phyloP scores from a whole-genome alignment of 2,329 filamentous ascomycete genomes.

The Pseudogymnoascus sp. region DNA sequence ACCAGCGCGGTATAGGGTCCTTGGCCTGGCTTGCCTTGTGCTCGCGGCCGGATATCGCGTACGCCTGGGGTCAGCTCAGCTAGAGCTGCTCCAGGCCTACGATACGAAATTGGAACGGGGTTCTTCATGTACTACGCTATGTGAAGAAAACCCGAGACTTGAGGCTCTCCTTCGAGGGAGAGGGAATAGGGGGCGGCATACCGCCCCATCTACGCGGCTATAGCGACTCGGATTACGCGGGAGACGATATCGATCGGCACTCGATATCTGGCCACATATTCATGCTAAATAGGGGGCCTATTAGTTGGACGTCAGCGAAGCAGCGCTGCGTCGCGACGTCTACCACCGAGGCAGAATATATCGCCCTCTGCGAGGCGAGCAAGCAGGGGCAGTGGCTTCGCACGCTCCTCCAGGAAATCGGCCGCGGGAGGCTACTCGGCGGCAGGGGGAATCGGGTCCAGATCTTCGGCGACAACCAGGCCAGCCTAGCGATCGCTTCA shows the following conservation, averaged over 20 bases:
- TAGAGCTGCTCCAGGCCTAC: too few species aligned
- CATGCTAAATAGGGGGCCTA: slow-evolving; percentile 6
- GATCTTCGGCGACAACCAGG: slow-evolving; percentile 5
- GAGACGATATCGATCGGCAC: background rate
- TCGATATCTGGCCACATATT: slow-evolving; percentile 12
- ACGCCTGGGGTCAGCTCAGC: too few species aligned
- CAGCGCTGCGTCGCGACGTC: slow-evolving; percentile 13
- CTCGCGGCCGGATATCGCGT: too few species aligned
- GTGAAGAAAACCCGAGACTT: too few species aligned
- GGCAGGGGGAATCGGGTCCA: background rate
- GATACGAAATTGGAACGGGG: too few species aligned
- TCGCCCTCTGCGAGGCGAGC: slow-evolving; percentile 8
- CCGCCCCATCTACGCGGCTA: too few species aligned
- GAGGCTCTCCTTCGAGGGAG: too few species aligned
- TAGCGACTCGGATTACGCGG: too few species aligned
- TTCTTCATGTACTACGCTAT: too few species aligned
- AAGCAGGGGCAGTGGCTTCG: slow-evolving; percentile 11
- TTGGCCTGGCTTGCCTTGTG: too few species aligned
- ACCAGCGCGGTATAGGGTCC: too few species aligned
- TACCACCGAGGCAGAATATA: slow-evolving; percentile 16
- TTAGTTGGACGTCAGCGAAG: slow-evolving; percentile 14
- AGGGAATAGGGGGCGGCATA: too few species aligned
- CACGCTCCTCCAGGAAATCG: slow-evolving; percentile 1
- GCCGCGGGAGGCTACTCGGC: background rate
- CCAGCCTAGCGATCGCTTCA: background rate